Base-by-base conservation (phyloP, 2,329 filamentous ascomycete species). In the Stagonosporopsis vannaccii region DNA sequence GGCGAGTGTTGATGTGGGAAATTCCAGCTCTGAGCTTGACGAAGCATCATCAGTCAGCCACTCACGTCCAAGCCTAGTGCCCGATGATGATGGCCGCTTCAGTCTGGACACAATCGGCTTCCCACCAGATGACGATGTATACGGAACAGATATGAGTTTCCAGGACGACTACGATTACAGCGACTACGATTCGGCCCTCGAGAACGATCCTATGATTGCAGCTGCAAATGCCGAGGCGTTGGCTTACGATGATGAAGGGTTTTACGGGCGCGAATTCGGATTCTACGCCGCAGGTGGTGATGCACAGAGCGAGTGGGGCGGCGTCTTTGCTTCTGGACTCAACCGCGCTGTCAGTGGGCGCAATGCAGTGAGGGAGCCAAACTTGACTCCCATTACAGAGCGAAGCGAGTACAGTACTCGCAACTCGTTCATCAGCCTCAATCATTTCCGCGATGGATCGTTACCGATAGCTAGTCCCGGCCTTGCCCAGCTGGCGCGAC, bases 201-300 rank as follows among this genome's bases (percentile, higher is more conserved):
- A 79, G 56, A 92, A 98, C 63, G 93, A 97, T 66, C 87, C 88
- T 28, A 95, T 98, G 66, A 96, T 99, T 58, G 94, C 93, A 0
- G 95, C 92, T 55, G 95, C 95, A 5, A 99, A 99, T 66, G 93
- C 94, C 0, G 93, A 95, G 72, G 95, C 90, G 1, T 82, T 99
- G 7, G 94, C 95, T 41, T 93, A 92, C 64, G 95, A 99, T 69
- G 89, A 89, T 6, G 94, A 97, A 61, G 94, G 92, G 0, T 96
- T 95, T 80, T 99, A 99, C 70, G 95, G 95, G 0, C 89, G 92
- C 65, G 95, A 99, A 73, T 99, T 99, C 70, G 93, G 92, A 0
- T 99, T 99, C 75, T 99, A 97, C 74, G 92, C 93, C 11, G 81
- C 80, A 19, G 78, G 79, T 51, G 79, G 79, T 35, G 77, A 81